Evolutionary conservation across 768 basidiomycete genomes (phyloP).

Genomic region (Boletales sp.): DNA sequence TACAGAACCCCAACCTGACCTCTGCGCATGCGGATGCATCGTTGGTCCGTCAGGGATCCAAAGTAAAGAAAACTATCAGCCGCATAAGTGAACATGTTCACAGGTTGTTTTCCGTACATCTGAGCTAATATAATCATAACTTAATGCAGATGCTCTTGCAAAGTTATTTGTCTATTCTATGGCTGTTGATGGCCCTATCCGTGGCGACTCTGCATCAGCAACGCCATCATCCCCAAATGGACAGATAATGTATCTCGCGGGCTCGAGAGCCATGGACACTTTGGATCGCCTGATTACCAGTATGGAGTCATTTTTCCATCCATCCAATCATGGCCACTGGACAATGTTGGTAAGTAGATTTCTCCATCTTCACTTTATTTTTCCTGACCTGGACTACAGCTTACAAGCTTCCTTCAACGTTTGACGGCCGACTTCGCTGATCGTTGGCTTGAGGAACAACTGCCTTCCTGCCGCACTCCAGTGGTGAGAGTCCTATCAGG

Average conservation of each 20-base stretch:
- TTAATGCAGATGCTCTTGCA: constrained; percentile 62
- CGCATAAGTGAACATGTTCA: constrained; percentile 45
- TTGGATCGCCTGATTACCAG: constrained; percentile 86
- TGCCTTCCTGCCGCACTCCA: constrained; percentile 75
- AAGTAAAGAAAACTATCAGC: constrained; percentile 69
- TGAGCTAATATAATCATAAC: background rate
- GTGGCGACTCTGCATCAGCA: constrained; percentile 40
- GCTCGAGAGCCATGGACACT: constrained; percentile 84
- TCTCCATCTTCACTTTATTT: background rate
- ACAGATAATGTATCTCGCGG: constrained; percentile 63
- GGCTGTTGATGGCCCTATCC: constrained; percentile 71
- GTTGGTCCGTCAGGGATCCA: constrained; percentile 51
- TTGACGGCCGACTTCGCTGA: constrained; percentile 74
- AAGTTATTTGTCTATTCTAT: constrained; percentile 88
- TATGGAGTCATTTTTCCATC: constrained; percentile 94
- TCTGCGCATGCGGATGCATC: constrained; percentile 66
- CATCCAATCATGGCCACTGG: constrained; percentile 88
- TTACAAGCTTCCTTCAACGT: constrained; percentile 81
- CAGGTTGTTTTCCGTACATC: background rate
- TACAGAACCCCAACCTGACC: constrained; percentile 60
- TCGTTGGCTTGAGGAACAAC: constrained; percentile 76
- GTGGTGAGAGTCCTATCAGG: constrained; percentile 34
- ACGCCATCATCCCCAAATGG: constrained; percentile 64
- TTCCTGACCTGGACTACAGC: constrained; percentile 35
- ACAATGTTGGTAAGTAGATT: constrained; percentile 36